Evolutionary conservation across 768 basidiomycete genomes (phyloP).

Genomic region (Megacollybia marginata): DNA sequence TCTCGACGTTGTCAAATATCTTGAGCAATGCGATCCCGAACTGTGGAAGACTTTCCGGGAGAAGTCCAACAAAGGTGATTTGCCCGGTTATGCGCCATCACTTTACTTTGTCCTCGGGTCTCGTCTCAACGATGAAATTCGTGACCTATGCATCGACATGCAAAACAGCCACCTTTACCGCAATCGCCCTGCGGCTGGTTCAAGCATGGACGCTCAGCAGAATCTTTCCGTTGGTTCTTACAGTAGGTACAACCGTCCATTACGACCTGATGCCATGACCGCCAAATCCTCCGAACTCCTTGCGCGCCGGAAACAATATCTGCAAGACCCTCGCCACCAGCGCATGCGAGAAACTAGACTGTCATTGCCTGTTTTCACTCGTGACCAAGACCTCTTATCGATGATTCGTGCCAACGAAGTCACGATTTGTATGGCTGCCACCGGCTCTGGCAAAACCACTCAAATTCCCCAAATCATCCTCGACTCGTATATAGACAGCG

Average conservation of each 20-base stretch:
- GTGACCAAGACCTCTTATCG: slow-evolving; percentile 56
- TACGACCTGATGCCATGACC: slow-evolving; percentile 16
- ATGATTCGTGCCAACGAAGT: slow-evolving; percentile 76
- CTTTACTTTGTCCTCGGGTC: slow-evolving; percentile 61
- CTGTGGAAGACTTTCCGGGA: slow-evolving; percentile 71
- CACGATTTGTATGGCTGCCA: slow-evolving; percentile 83
- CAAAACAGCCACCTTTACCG: slow-evolving; percentile 55
- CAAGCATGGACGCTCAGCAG: slow-evolving; percentile 4
- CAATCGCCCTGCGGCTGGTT: slow-evolving; percentile 43
- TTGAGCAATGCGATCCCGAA: slow-evolving; percentile 74
- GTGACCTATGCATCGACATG: slow-evolving; percentile 63
- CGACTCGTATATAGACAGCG: slow-evolving; percentile 71
- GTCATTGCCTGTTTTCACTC: slow-evolving; percentile 68
- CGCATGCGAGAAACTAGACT: slow-evolving; percentile 62
- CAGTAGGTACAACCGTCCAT: slow-evolving; percentile 18
- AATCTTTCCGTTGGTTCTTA: slow-evolving; percentile 3
- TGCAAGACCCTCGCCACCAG: slow-evolving; percentile 49
- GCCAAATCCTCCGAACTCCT: slow-evolving; percentile 54
- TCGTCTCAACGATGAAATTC: slow-evolving; percentile 58
- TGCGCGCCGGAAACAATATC: slow-evolving; percentile 49
- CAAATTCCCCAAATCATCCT: slow-evolving; percentile 91
- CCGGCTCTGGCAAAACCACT: slow-evolving; percentile 91
- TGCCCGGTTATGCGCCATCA: slow-evolving; percentile 65
- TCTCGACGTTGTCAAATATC: slow-evolving; percentile 81
- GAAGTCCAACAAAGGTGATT: slow-evolving; percentile 56